Evolutionary conservation across 345 rosid species (phyloP), one percentile per base, ranked within the genome.

Genomic region (Brassica juncea): DNA sequence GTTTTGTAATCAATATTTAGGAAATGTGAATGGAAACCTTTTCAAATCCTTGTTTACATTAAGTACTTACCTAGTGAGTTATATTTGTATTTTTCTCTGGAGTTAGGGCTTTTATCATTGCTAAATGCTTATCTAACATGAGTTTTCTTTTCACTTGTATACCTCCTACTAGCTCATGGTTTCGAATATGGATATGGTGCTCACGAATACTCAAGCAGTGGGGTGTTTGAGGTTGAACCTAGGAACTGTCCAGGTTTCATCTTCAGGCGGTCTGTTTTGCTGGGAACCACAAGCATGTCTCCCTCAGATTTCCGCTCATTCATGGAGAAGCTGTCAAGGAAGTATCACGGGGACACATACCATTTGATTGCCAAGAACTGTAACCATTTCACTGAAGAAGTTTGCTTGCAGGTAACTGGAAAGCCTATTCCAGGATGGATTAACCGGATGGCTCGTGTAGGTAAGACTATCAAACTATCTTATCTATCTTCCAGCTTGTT

Each of bases 351-450:
- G 58, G 96, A 95, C 73, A 84, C 91, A 0, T 95, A 95, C 73
- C 97, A 89, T 87, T 86, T 95, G 91, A 92, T 95, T 79, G 89
- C 93, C 73, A 95, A 95, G 86, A 92, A 94, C 72, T 94, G 99
- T 86, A 94, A 94, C 83, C 99, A 92, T 86, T 94, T 94, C 78
- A 86, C 97, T 2, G 88, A 90, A 76, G 97, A 94, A 77, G 97
- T 90, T 16, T 87, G 91, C 78, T 42, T 67, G 84, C 89, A 72
- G 85, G 85, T 95, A 64, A 90, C 91, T 8, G 96, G 99, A 82
- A 93, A 91, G 84, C 83, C 89, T 62, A 91, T 93, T 80, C 98
- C 99, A 37, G 97, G 98, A 84, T 95, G 98, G 98, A 89, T 95
- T 72, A 95, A 91, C 81, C 85, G 99, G 47, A 83, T 95, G 85